Evolutionary conservation across 2,329 filamentous ascomycete genomes (phyloP), one percentile per base, ranked within the genome.

Genomic region (Colletotrichum somersetense): DNA sequence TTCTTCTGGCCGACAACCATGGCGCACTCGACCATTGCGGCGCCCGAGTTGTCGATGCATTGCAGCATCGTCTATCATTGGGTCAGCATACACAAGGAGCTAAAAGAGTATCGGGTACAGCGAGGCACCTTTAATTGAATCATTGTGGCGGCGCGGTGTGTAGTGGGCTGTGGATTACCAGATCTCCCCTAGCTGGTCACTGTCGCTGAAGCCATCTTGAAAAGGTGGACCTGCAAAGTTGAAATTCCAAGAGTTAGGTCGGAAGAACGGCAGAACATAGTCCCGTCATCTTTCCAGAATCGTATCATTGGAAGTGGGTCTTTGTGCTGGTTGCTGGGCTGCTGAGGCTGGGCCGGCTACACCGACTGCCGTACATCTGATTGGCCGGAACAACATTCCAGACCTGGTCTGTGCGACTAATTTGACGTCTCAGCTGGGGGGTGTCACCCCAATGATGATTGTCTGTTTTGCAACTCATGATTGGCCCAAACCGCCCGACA

Each of bases 11-110:
- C 94, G 79, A 99, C 87, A 74, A 98, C 93, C 81, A 96, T 92
- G 81, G 93, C 93, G 85, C 96, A 99, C 86, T 99, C 96, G 85
- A 98, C 96, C 76, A 99, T 88, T 78, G 96, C 95, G 77, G 96
- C 96, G 81, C 96, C 96, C 76, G 96, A 98, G 88, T 98, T 99
- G 92, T 99, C 96, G 90, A 99, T 98, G 91, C 96, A 98, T 85
- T 96, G 98, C 79, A 99, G 90, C 90, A 99, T 94, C 81, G 95
- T 93, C 96, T 98, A 77, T 7, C 0, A 10, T 16, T 12, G 11
- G 0, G 42, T 66, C 16, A 57, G 61, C n/a, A n/a, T 20, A 3
- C 11, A 3, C 18, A 2, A 26, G 18, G 11, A 3, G 8, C 16
- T 5, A 2, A 1, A 5, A n/a, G 16, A 1, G 5, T 16, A 3